Percentiles rank a stretch among this genome's conserved stretches.
These are phyloP conservation scores for Aureoboletus auriporus DNA, from an alignment of 768 basidiomycete species.

Conservation along the genomic window DNA sequence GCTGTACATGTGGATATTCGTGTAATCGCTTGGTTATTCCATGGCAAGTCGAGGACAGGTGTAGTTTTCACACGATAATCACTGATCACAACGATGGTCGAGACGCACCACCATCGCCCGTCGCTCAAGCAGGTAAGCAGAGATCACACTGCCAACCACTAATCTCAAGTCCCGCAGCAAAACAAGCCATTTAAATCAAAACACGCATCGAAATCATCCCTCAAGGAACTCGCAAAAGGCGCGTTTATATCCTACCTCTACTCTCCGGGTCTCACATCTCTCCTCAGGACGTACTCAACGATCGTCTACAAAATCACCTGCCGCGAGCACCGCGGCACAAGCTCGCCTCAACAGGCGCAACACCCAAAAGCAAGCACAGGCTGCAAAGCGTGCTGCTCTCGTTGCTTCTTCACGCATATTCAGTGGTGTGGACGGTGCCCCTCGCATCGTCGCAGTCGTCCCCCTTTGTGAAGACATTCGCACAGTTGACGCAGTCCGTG, in stretches of 20 bases:
- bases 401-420: slow-evolving; percentile 75
- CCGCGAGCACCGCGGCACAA: slow-evolving; percentile 56
- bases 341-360: slow-evolving; percentile 76
- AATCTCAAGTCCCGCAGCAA: slow-evolving; percentile 41
- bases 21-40: slow-evolving; percentile 1
- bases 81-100: slow-evolving; percentile 32
- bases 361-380: slow-evolving; percentile 79
- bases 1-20: not conserved
- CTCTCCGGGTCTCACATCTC: not conserved
- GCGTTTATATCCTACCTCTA: slow-evolving; percentile 1
- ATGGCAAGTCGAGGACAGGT: not conserved
- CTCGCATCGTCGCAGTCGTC: slow-evolving; percentile 84
- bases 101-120: slow-evolving; percentile 62
- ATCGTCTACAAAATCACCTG: slow-evolving; percentile 48
- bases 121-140: slow-evolving; percentile 76
- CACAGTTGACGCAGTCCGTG: slow-evolving; percentile 45
- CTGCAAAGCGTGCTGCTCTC: slow-evolving; percentile 63
- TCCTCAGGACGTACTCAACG: slow-evolving; percentile 53
- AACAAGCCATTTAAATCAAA: slow-evolving; percentile 94
- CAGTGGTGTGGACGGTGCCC: slow-evolving; percentile 70
- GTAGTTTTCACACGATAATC: slow-evolving; percentile 2
- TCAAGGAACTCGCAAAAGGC: slow-evolving; percentile 89
- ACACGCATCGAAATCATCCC: slow-evolving; percentile 78
- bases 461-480: slow-evolving; percentile 72
- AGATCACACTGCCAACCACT: not conserved